Evolutionary conservation across 140 eudicot species (phyloP), one percentile per base, ranked within the genome.

Genomic region (Stevia rebaudiana): DNA sequence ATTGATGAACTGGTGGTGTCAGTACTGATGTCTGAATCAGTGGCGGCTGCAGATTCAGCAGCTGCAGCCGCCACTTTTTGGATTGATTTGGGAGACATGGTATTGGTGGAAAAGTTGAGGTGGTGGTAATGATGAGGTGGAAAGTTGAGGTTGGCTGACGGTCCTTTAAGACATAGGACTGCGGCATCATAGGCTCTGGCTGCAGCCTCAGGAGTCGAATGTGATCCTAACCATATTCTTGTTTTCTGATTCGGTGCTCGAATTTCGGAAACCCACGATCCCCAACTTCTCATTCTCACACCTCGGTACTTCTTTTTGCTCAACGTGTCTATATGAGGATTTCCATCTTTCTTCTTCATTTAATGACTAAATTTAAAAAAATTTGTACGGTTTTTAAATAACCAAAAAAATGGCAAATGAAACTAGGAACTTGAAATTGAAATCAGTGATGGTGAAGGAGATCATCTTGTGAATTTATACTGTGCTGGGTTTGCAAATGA

Each of bases 261-360:
- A 11, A 89, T 81, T 66, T 89, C 97, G 0, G 92, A 83, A 3
- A 89, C 95, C 84, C 85, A 89, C 6, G 97, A 86, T 0, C 95
- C 97, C 97, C 97, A 86, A 39, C 95, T 89, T 65, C 97, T 83
- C 82, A 89, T 89, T 63, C 97, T 75, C 15, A 86, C 97, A 59
- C 97, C 97, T 56, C 72, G 79, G 74, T 64, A 89, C 74, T 86
- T 89, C 79, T 83, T 88, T 78, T 76, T 85, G 74, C 60, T 68
- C 57, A 70, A 19, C 39, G 57, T 36, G 68, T 68, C 68, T 56
- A 36, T 40, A 2, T 36, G 59, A 1, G 58, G 11, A 74, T n/a
- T 50, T 48, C 16, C 13, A 23, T 75, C 65, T 13, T 42, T 74
- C 24, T 18, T 61, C 57, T 69, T 79, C 55, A 75, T 75, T 16